These are phyloP conservation scores for Neoascochyta sp. DNA, from an alignment of 2,329 filamentous ascomycete genomes.

Conservation along the genomic window DNA sequence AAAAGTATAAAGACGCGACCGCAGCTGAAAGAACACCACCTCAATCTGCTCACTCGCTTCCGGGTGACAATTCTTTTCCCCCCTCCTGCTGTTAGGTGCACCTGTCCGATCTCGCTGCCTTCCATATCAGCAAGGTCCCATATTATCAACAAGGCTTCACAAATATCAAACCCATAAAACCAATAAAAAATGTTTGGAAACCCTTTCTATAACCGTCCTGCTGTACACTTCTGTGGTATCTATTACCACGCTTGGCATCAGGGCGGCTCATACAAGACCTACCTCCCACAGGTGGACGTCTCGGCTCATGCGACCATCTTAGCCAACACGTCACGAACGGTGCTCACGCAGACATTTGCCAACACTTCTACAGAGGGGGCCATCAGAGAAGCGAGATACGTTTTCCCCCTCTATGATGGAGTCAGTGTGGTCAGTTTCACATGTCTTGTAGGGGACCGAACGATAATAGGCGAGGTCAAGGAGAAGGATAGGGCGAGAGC, in stretches of 20 bases:
- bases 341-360: slow-evolving; percentile 57
- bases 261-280: slow-evolving; percentile 12
- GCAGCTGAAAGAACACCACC: too few species aligned
- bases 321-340: slow-evolving; percentile 52
- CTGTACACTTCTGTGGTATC: slow-evolving; percentile 29
- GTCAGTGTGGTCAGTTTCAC: slow-evolving; percentile 66
- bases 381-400: slow-evolving; percentile 59
- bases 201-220: too few species aligned
- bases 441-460: slow-evolving; percentile 59
- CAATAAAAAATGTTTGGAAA: too few species aligned
- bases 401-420: slow-evolving; percentile 69
- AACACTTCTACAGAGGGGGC: slow-evolving; percentile 50
- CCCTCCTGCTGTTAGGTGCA: too few species aligned
- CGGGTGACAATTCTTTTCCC: too few species aligned
- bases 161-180: too few species aligned
- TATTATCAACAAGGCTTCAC: too few species aligned
- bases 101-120: too few species aligned
- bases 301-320: slow-evolving; percentile 60
- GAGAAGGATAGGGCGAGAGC: slow-evolving; percentile 60
- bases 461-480: slow-evolving; percentile 63
- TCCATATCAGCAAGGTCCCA: too few species aligned
- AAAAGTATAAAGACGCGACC: too few species aligned
- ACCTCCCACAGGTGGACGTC: slow-evolving; percentile 58
- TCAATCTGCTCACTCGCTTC: too few species aligned
- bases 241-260: slow-evolving; percentile 21